Evolutionary conservation across 768 basidiomycete species (phyloP).

Genomic region (Hygrophorus pudorinus): DNA sequence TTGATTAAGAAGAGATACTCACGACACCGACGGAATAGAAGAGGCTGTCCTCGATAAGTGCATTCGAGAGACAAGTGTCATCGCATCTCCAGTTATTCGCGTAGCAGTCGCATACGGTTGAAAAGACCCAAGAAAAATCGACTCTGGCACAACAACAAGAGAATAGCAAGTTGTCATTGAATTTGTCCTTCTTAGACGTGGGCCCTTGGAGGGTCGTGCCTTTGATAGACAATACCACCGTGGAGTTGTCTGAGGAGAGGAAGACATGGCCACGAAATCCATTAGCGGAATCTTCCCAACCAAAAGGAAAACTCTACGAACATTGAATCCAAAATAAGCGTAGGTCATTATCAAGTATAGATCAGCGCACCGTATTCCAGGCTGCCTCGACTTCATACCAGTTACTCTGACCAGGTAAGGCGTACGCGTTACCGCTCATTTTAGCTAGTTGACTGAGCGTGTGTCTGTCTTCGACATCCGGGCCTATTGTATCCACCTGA

Average conservation of each 20-base stretch:
- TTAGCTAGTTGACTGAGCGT: constrained; percentile 77
- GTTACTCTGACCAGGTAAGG: constrained; percentile 51
- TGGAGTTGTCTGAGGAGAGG: constrained; percentile 65
- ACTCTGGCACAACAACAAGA: constrained; percentile 93
- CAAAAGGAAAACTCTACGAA: constrained; percentile 66
- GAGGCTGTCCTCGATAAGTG: constrained; percentile 80
- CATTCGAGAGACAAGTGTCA: constrained; percentile 68
- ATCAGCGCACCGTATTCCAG: constrained; percentile 51
- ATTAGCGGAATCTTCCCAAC: constrained; percentile 56
- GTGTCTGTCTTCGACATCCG: constrained; percentile 69
- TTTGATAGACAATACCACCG: constrained; percentile 83
- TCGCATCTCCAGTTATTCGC: constrained; percentile 64
- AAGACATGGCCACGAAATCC: constrained; percentile 92
- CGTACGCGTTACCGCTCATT: constrained; percentile 88
- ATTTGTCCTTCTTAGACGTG: constrained; percentile 86
- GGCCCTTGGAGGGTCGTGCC: constrained; percentile 75
- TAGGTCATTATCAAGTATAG: constrained; percentile 9
- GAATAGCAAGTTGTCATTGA: constrained; percentile 83
- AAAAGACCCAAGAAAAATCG: constrained; percentile 77
- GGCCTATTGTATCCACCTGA: constrained; percentile 50
- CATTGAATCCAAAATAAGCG: constrained; percentile 1
- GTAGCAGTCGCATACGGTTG: constrained; percentile 85
- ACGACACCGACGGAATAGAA: constrained; percentile 88
- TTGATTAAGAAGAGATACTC: constrained; percentile 19
- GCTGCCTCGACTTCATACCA: constrained; percentile 76